Evolutionary conservation across 2,329 filamentous ascomycete genomes (phyloP), one percentile per base, ranked within the genome.

Genomic region (Aspergillus sp.): DNA sequence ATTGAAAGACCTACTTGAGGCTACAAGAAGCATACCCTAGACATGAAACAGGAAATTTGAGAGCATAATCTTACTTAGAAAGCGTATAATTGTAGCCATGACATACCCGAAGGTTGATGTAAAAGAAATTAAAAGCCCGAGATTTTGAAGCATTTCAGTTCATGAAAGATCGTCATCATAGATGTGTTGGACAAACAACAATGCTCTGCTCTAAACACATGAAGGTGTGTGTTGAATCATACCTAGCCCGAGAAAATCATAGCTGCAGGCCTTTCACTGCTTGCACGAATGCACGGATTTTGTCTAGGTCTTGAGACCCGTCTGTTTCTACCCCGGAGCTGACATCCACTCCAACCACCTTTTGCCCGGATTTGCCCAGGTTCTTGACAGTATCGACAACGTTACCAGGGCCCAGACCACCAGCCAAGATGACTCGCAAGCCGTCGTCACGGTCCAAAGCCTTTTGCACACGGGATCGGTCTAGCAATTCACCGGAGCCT

Each of bases 311-410:
- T 68, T 98, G 93, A 61, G 81, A 74, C 2, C 90, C 91, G 54
- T 85, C 79, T 31, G 82, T 83, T 68, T 97, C 93, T 2, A 98
- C 90, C 0, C 94, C 94, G 59, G 88, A 95, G 66, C 90, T 95
- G 13, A 95, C 88, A 71, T 98, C 93, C 4, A 98, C 86, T 2
- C 85, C 90, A 30, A 90, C 72, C 9, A 96, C 79, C 47, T 83
- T 80, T 7, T 73, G 73, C 27, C 74, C 73, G 7, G 80, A 64
- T 6, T 77, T 72, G 0, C 82, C 85, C 11, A 91, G 70, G 10
- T 77, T 75, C 19, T 74, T 70, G 12, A 98, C 71, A 6, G 80
- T 77, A 5, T 80, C 73, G 1, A 72, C 72, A 5, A 98, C 86
- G 59, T 96, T 98, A 3, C 84, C 81, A 1, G 88, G 82, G 47